Evolutionary conservation across 208 protist species (phyloP).

Genomic region (Leishmania turanica): DNA sequence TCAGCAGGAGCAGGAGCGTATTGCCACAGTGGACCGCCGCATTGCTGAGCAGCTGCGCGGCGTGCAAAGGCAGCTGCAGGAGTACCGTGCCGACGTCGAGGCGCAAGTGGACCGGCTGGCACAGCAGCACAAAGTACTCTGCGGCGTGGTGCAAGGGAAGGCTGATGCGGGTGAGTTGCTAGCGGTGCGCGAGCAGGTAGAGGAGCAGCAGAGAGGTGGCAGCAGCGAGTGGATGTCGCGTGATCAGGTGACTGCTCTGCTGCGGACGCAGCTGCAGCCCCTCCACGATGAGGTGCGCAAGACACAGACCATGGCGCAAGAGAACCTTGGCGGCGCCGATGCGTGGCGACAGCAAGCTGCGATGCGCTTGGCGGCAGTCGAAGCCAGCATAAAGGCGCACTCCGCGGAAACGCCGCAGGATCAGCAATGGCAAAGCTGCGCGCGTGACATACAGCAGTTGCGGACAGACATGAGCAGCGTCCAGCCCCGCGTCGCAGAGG

Average conservation of each 20-base stretch:
- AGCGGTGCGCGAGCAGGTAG: conserved; percentile 18
- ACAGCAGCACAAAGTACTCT: conserved; percentile 27
- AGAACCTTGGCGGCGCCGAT: conserved; percentile 19
- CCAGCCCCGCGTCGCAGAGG: conserved; percentile 10
- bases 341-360: conserved; percentile 19
- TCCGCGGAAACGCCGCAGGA: conserved; percentile 10
- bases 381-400: conserved; percentile 20
- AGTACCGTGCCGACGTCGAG: conserved; percentile 19
- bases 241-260: conserved; percentile 13
- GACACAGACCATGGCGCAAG: conserved; percentile 17
- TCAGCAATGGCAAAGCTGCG: conserved; percentile 15
- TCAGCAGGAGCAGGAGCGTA: conserved; percentile 13
- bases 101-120: conserved; percentile 21
- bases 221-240: conserved; percentile 8
- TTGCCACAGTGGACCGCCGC: conserved; percentile 8
- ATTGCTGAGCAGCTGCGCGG: conserved; percentile 19
- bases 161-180: conserved; percentile 17
- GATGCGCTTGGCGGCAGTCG: conserved; percentile 26
- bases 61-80: conserved; percentile 17
- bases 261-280: conserved; percentile 25
- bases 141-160: conserved; percentile 29
- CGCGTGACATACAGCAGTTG: conserved; percentile 22
- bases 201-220: conserved; percentile 20
- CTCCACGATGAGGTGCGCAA: conserved; percentile 26
- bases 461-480: conserved; percentile 1